Evolutionary conservation across 2,329 filamentous ascomycete species (phyloP).

Genomic region (Neonectria hederae): DNA sequence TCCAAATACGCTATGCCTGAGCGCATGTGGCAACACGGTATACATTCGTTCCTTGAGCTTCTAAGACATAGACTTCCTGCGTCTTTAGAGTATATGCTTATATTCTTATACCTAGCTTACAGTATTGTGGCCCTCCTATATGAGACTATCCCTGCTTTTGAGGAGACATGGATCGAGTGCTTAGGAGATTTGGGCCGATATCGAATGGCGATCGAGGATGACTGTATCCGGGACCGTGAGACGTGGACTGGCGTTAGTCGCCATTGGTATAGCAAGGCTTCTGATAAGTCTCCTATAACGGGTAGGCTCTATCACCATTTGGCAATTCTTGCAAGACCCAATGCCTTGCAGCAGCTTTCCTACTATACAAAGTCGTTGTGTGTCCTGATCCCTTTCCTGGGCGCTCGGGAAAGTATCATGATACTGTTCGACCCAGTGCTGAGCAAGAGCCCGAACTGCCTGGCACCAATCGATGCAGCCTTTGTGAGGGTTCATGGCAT

Average conservation of each 20-base stretch:
- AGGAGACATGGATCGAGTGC: conserved; percentile 94
- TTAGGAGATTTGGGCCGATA: conserved; percentile 87
- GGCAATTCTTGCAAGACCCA: conserved; percentile 78
- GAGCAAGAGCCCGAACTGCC: conserved; percentile 46
- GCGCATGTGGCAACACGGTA: conserved; percentile 92
- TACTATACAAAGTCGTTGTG: conserved; percentile 78
- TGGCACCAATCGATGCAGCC: conserved; percentile 59
- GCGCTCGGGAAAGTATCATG: conserved; percentile 73
- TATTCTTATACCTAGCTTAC: conserved; percentile 89
- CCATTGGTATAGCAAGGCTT: conserved; percentile 86
- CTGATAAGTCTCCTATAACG: conserved; percentile 77
- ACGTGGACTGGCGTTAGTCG: conserved; percentile 83
- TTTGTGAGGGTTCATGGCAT: conserved; percentile 73
- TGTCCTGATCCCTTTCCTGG: conserved; percentile 71
- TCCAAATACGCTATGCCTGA: conserved; percentile 91
- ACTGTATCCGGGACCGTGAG: conserved; percentile 77
- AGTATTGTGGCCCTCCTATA: conserved; percentile 88
- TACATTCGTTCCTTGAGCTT: conserved; percentile 84
- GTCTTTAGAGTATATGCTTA: conserved; percentile 87
- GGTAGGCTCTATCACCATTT: conserved; percentile 90
- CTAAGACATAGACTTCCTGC: conserved; percentile 77
- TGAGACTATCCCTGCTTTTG: conserved; percentile 84
- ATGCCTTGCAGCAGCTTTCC: conserved; percentile 75
- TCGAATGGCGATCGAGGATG: conserved; percentile 88
- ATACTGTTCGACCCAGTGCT: conserved; percentile 73